Base-by-base conservation (phyloP, 225 moss, liverwort and hornwort genomes). In the Takakia lepidozioides region DNA sequence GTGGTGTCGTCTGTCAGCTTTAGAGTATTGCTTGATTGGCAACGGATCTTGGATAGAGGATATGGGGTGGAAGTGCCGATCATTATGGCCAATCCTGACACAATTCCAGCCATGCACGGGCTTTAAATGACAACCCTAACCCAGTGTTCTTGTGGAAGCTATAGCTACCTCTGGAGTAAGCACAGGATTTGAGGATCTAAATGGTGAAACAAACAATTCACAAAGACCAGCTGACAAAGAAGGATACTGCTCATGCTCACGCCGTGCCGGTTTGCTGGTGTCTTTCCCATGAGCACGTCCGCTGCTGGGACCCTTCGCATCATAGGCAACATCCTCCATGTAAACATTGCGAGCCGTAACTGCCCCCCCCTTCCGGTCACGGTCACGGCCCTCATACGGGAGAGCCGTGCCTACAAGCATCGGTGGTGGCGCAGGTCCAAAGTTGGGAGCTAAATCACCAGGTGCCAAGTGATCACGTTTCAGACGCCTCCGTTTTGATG, bases 231-330 rank as follows among this genome's bases (percentile, higher is more conserved):
- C n/a, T n/a, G n/a, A n/a, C n/a, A n/a, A n/a, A n/a, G 39, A 50
- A 92, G 92, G 88, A 88, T 88, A 92, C 85, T 84, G 86, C 38
- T 93, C 95, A 60, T 95, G 95, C 29, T 95, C 95, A 36, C 95
- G 72, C 29, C 87, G 74, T 24, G 84, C 70, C 18, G 75, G 64
- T 68, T 90, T 95, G 3, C 75, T 77, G 10, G 74, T 66, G 5
- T 95, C 95, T 58, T 95, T 85, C 28, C 74, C 84, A 59, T 90
- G 87, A 44, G 57, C 55, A 32, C 95, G 82, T 26, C 84, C 93
- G 65, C 79, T 70, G 50, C 76, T 74, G 18, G 69, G 80, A 26
- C 82, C 90, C 54, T 95, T 95, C 44, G 58, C 70, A 27, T 95
- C 90, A 38, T 95, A 90, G 8, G 75, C 35, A 2, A 56, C 50